Percentiles rank a stretch among this genome's conserved stretches.
Conservation (phyloP, 805 yeast genomes). For the Scheffersomyces lignosus region DNA sequence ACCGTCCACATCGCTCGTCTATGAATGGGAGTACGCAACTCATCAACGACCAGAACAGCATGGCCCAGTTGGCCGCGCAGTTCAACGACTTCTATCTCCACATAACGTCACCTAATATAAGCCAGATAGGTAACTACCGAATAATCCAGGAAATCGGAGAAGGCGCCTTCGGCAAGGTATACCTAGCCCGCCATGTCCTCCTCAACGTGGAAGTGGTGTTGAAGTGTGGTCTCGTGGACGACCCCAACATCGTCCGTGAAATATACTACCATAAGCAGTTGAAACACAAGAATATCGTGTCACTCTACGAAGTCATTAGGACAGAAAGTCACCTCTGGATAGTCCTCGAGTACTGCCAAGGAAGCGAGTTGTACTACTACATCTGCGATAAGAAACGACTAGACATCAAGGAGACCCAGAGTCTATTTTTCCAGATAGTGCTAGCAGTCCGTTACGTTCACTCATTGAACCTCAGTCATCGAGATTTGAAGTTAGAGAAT, state of each 20-base stretch:
- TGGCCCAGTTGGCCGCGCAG: slow-evolving; percentile 59
- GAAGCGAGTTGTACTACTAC: slow-evolving; percentile 71
- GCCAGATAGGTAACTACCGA: slow-evolving; percentile 78
- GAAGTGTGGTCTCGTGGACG: slow-evolving; percentile 74
- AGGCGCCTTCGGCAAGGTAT: slow-evolving; percentile 92
- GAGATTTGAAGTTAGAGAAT: slow-evolving; percentile 85
- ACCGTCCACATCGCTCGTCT: too few relatives aligned
- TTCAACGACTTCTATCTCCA: slow-evolving; percentile 56
- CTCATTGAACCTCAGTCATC: slow-evolving; percentile 72
- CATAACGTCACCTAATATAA: slow-evolving; percentile 46
- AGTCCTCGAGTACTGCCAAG: slow-evolving; percentile 87
- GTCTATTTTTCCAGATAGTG: slow-evolving; percentile 62
- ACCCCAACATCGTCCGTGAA: slow-evolving; percentile 87
- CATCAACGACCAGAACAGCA: slow-evolving; percentile 37
- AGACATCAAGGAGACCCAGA: slow-evolving; percentile 49
- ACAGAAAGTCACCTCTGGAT: slow-evolving; percentile 82
- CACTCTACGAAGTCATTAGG: slow-evolving; percentile 80
- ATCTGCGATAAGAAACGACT: slow-evolving; percentile 54
- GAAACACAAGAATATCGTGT: slow-evolving; percentile 78
- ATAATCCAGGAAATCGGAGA: slow-evolving; percentile 78
- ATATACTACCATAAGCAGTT: slow-evolving; percentile 86
- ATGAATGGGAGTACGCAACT: slow-evolving; percentile 19
- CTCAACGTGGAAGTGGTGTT: slow-evolving; percentile 76
- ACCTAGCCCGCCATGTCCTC: slow-evolving; percentile 75
- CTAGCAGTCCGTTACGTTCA: slow-evolving; percentile 76